Conservation (phyloP, 2,329 filamentous ascomycete species). For the Diplodia corticola region DNA sequence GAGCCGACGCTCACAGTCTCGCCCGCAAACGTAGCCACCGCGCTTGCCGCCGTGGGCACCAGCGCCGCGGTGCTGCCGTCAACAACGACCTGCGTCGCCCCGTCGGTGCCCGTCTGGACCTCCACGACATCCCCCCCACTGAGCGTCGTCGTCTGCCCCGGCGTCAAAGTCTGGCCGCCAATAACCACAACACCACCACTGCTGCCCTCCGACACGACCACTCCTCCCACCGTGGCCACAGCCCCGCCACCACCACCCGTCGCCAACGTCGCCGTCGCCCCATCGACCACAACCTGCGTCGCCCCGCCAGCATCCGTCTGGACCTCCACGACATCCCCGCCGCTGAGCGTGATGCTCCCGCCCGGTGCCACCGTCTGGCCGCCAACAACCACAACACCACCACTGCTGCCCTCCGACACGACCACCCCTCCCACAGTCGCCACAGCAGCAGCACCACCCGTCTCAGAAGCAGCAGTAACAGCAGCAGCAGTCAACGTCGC, state of each 20-base stretch:
- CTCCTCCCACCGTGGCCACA: background rate
- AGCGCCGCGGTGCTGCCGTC: background rate
- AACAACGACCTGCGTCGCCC: background rate
- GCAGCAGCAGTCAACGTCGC: background rate
- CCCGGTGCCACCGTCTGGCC: conserved; percentile 29
- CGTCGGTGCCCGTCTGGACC: background rate
- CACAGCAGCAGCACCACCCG: background rate
- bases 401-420: background rate
- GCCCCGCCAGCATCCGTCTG: background rate
- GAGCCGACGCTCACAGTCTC: background rate
- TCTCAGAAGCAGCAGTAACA: background rate
- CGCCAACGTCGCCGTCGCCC: background rate
- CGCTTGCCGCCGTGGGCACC: background rate
- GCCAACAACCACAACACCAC: background rate
- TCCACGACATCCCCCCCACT: background rate
- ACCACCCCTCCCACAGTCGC: background rate
- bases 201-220: background rate
- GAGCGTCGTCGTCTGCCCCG: background rate
- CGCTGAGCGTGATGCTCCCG: conserved; percentile 30
- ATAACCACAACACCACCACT: background rate
- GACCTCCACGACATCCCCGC: conserved; percentile 29
- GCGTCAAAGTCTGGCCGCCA: conserved; percentile 1
- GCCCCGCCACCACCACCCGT: background rate
- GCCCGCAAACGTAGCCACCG: background rate
- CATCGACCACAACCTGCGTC: background rate